Base-by-base conservation (phyloP, 352 stramenopile genomes). In the Elongisporangium prolatum region DNA sequence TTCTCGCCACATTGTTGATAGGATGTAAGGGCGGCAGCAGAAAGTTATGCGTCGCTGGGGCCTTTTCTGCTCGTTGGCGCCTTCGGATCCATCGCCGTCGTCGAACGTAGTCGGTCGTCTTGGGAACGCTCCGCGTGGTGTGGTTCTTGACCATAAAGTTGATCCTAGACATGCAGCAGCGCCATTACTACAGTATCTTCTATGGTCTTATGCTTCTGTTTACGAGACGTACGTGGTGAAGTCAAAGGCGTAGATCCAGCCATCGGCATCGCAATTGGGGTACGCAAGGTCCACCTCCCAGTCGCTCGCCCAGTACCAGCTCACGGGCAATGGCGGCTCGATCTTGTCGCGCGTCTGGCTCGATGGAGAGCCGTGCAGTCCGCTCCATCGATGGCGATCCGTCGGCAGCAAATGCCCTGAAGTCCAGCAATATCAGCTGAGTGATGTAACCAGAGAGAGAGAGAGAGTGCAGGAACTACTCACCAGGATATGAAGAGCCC, bases 211-310 rank as follows among this genome's bases (percentile, higher is more conserved):
- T n/a, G n/a, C n/a, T n/a, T n/a, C n/a, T n/a, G n/a, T n/a, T n/a
- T n/a, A n/a, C n/a, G n/a, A n/a, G 17, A 49, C 60, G 9, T 74
- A 80, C 74, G 84, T 87, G 20, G 76, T 77, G 57, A 93, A 93
- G 59, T 93, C 81, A 25, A 90, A 87, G 21, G 79, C 84, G 59
- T 91, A 93, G 11, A 78, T 74, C 83, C 83, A 93, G 10, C 84
- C 84, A 20, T 91, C 74, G 4, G 58, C 56, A 52, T 91, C 81
- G 52, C 81, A 87, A 3, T 83, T 81, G 18, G 60, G 68, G 1
- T 77, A 75, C 1, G 38, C 63, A 53, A 70, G 73, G 52, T 93
- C 84, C 4, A 91, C 50, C 2, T 67, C 51, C 84, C 84, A 93
- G 21, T 75, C 66, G 37, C 74, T 86, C 8, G 74, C 80, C 79